Conservation (phyloP, 1,284 basidiomycete genomes). For the Melampsora larici-populina region DNA sequence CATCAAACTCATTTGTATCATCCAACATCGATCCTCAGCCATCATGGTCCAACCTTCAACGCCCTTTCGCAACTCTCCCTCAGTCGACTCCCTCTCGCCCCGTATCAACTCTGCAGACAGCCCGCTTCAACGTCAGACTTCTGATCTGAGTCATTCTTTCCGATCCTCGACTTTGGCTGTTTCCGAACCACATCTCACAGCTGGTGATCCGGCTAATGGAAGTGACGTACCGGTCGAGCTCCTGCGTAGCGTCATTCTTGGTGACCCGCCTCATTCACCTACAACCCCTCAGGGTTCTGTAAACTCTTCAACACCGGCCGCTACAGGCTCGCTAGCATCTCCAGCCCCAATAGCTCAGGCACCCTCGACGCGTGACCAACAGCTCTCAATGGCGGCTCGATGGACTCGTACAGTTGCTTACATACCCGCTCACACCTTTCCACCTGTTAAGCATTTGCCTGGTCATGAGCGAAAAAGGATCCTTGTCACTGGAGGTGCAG, state of each 20-base stretch:
- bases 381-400: not conserved
- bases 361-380: not conserved
- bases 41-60: conserved; percentile 21
- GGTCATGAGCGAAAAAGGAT: conserved; percentile 77
- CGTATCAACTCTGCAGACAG: not conserved
- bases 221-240: conserved; percentile 1
- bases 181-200: not conserved
- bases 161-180: not conserved
- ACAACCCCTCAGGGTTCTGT: not conserved
- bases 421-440: conserved; percentile 82
- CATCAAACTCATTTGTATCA: too few species aligned
- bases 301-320: not conserved
- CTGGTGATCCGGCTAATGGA: not conserved
- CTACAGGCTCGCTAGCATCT: not conserved
- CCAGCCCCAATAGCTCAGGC: not conserved
- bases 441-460: conserved; percentile 80
- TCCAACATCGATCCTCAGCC: too few species aligned
- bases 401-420: conserved; percentile 65
- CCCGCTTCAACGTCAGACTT: not conserved
- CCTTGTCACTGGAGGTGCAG: conserved; percentile 90
- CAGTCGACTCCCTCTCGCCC: conserved; percentile 28
- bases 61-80: conserved; percentile 40
- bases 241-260: conserved; percentile 22
- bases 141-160: not conserved
- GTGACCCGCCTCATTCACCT: not conserved